Base-by-base conservation (phyloP, 2,329 filamentous ascomycete genomes). In the Akanthomyces dipterigenus region DNA sequence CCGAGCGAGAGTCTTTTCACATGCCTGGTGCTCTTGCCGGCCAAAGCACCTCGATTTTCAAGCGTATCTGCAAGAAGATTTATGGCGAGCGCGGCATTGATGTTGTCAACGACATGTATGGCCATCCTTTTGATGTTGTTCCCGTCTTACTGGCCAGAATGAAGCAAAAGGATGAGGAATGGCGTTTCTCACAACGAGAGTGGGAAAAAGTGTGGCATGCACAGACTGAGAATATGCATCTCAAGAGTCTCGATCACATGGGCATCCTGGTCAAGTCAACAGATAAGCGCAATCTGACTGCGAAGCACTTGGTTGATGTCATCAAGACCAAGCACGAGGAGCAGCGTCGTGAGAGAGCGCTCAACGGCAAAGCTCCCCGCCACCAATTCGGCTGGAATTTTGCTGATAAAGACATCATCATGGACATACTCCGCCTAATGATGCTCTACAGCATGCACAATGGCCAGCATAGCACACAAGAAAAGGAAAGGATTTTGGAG, bases 141-240 rank as follows among this genome's bases (percentile, higher is more conserved):
- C 95, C 95, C 0, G 87, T 98, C 42, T 84, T 99, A 31, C 80
- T 99, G 63, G 88, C 90, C 56, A 86, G 95, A 14, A 82, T 99
- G 67, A 98, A 98, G 77, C 91, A 96, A 69, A 97, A 98, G 73
- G 88, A 96, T 49, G 95, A 99, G 73, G 93, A 98, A 70, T 99
- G 95, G 95, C 91, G 96, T 65, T 93, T 96, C 67, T 93, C 91
- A 6, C 93, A 90, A 80, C 91, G 95, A 36, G 96, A 99, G 72
- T 99, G 95, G 95, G 93, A 98, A 74, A 97, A 97, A 76, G 92
- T 99, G 8, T 99, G 95, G 95, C 91, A 95, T 65, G 88, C 91
- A 55, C 95, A 98, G 77, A 98, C 93, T 26, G 89, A 96, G 71
- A 88, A 89, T 69, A 93, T 96, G 78, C 96, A 97, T 75, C 90